Percentiles rank a stretch among this genome's conserved stretches.
Evolutionary conservation across 2,329 filamentous ascomycete species (phyloP).

Genomic region (Pseudogymnoascus sp.): DNA sequence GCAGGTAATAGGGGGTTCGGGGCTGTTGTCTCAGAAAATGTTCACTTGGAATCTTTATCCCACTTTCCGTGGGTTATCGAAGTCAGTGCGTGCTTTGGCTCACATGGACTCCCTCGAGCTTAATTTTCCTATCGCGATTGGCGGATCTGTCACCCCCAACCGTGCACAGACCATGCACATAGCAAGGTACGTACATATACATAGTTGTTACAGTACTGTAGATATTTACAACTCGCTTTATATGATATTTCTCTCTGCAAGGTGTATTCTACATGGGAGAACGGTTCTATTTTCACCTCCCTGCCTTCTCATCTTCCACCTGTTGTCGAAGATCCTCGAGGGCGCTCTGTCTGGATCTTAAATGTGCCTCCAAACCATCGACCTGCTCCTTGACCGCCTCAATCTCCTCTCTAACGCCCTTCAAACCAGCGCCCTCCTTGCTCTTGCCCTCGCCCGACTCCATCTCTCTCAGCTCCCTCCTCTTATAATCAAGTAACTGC

Average conservation of each 20-base stretch:
- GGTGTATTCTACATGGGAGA: not conserved
- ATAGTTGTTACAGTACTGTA: not conserved
- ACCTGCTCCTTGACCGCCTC: conserved; percentile 89
- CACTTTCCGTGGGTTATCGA: conserved; percentile 5
- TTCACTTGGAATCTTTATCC: conserved; percentile 4
- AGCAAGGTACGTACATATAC: not conserved
- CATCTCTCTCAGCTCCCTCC: conserved; percentile 65
- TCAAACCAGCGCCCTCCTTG: conserved; percentile 62
- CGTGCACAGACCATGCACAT: not conserved
- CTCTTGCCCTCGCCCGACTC: conserved; percentile 63
- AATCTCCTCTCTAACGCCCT: conserved; percentile 76
- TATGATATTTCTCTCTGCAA: not conserved
- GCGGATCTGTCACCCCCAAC: not conserved
- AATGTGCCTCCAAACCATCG: conserved; percentile 76
- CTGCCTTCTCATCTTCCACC: conserved; percentile 76
- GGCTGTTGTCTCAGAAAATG: conserved; percentile 1
- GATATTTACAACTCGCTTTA: not conserved
- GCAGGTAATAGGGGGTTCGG: not conserved
- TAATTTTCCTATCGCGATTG: conserved; percentile 10
- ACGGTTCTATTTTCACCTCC: conserved; percentile 29
- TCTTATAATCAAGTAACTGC: conserved; percentile 91
- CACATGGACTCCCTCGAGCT: conserved; percentile 1
- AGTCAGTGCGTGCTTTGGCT: conserved; percentile 7
- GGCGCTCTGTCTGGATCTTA: conserved; percentile 65
- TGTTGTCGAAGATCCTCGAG: conserved; percentile 70